Evolutionary conservation across 2,329 filamentous ascomycete genomes (phyloP).

Genomic region (Aspergillus thermomutatus): DNA sequence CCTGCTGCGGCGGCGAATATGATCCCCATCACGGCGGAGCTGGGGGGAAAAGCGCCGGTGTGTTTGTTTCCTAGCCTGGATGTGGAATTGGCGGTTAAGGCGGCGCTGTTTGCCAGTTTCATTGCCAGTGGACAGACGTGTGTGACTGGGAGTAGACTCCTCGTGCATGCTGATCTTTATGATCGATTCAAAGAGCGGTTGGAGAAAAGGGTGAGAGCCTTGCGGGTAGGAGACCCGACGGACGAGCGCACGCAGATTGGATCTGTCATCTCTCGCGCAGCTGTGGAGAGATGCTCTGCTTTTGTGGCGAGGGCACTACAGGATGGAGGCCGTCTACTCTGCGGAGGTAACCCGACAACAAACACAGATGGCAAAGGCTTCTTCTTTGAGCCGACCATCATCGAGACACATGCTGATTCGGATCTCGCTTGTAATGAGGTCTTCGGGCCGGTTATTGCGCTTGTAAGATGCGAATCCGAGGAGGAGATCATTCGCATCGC

Average conservation of each 20-base stretch:
- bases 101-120: constrained; percentile 43
- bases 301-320: constrained; percentile 29
- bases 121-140: constrained; percentile 57
- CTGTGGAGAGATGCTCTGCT: constrained; percentile 39
- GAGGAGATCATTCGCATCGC: constrained; percentile 46
- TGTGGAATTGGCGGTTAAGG: constrained; percentile 28
- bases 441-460: constrained; percentile 52
- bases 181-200: constrained; percentile 39
- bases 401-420: constrained; percentile 22
- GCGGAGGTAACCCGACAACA: constrained; percentile 44
- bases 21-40: constrained; percentile 33
- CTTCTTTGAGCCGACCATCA: constrained; percentile 48
- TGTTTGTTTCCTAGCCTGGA: constrained; percentile 33
- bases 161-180: constrained; percentile 48
- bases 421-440: constrained; percentile 41
- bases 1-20: constrained; percentile 30
- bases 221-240: constrained; percentile 56
- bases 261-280: constrained; percentile 53
- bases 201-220: constrained; percentile 48
- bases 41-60: constrained; percentile 38
- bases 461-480: constrained; percentile 47
- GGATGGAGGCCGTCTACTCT: constrained; percentile 41
- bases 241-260: constrained; percentile 62
- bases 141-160: constrained; percentile 53
- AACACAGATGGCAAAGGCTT: constrained; percentile 51